Conservation (phyloP, 805 yeast species). For the Wickerhamiella kurtzmanii region DNA sequence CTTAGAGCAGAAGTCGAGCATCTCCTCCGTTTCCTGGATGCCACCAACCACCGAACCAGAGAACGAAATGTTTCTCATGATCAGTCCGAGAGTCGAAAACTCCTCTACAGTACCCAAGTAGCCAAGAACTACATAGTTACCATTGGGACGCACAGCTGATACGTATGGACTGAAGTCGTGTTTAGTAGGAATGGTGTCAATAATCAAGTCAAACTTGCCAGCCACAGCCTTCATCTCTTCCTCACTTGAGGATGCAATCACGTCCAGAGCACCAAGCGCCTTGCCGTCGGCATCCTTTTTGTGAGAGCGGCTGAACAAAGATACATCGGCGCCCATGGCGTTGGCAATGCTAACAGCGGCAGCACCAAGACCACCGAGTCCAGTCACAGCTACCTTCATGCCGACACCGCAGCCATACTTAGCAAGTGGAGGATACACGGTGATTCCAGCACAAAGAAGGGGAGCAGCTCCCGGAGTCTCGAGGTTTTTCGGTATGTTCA, state of each 20-base stretch:
- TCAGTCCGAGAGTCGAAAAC: slow-evolving; percentile 36
- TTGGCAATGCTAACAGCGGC: slow-evolving; percentile 44
- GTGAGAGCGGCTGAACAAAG: slow-evolving; percentile 39
- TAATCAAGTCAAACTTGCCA: slow-evolving; percentile 36
- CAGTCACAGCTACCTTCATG: slow-evolving; percentile 43
- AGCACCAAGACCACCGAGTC: slow-evolving; percentile 58
- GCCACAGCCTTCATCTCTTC: slow-evolving; percentile 26
- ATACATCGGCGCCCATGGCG: slow-evolving; percentile 51
- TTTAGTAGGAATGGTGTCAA: slow-evolving; percentile 39
- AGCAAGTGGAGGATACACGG: slow-evolving; percentile 55
- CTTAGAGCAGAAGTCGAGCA: slow-evolving; percentile 53
- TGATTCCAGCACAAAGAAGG: slow-evolving; percentile 64
- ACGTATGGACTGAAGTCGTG: slow-evolving; percentile 39
- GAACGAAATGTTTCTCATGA: slow-evolving; percentile 30
- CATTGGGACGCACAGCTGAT: slow-evolving; percentile 41
- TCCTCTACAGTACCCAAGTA: slow-evolving; percentile 33
- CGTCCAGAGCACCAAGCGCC: slow-evolving; percentile 44
- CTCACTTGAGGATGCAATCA: slow-evolving; percentile 36
- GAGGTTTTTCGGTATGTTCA: slow-evolving; percentile 47
- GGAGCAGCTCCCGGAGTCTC: slow-evolving; percentile 51
- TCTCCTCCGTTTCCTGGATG: slow-evolving; percentile 47
- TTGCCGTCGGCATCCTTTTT: slow-evolving; percentile 40
- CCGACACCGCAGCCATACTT: slow-evolving; percentile 37
- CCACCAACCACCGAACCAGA: slow-evolving; percentile 47
- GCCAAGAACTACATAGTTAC: slow-evolving; percentile 52